phyloP scores from a whole-genome alignment of 768 basidiomycete species.

The Leucocoprinus sp. region DNA sequence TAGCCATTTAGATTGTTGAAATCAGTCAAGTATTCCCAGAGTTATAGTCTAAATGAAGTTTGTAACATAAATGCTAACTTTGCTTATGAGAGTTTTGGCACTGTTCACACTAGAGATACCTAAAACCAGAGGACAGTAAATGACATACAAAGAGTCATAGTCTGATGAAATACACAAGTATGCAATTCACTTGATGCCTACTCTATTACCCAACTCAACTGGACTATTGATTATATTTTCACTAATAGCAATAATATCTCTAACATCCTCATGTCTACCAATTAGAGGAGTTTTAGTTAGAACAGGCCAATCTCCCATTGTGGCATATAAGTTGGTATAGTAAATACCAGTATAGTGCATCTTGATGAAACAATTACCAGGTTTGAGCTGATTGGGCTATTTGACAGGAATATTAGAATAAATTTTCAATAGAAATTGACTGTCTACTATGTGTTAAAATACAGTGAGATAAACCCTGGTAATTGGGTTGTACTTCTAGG shows the following conservation, averaged over 20 bases:
- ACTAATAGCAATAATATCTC: conserved; percentile 73
- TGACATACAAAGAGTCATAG: not conserved
- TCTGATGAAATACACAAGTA: conserved; percentile 32
- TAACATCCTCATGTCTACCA: conserved; percentile 83
- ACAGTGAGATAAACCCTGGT: conserved; percentile 52
- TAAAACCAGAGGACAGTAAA: conserved; percentile 7
- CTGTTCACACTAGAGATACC: conserved; percentile 65
- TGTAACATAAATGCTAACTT: conserved; percentile 45
- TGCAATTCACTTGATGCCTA: conserved; percentile 80
- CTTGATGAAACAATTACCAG: conserved; percentile 71
- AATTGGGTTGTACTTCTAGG: conserved; percentile 75
- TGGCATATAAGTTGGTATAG: conserved; percentile 77
- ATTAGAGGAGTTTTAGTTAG: conserved; percentile 57
- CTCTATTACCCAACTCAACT: conserved; percentile 69
- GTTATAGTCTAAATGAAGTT: no score
- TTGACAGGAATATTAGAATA: conserved; percentile 47
- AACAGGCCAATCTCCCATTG: conserved; percentile 74
- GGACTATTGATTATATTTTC: conserved; percentile 47
- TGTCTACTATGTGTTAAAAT: conserved; percentile 80
- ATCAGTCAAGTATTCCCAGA: no score
- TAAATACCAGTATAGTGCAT: conserved; percentile 78
- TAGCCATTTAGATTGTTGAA: no score
- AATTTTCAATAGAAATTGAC: conserved; percentile 56
- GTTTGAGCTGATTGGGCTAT: conserved; percentile 44
- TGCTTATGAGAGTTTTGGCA: conserved; percentile 75